Evolutionary conservation across 2,329 filamentous ascomycete species (phyloP).

Genomic region (Colletotrichum liaoningense): DNA sequence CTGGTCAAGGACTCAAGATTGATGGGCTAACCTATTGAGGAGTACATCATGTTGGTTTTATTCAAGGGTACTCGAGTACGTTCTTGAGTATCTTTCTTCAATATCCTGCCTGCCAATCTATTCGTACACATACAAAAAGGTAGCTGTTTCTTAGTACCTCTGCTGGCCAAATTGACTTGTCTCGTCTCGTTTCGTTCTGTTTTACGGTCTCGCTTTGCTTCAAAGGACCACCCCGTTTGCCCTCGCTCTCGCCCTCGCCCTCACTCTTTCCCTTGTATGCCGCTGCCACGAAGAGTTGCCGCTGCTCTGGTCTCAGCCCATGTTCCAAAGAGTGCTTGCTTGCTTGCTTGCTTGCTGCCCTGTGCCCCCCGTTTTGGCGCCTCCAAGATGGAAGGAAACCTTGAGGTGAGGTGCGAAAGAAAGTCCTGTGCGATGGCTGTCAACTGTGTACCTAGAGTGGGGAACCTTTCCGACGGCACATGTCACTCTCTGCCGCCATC

Average conservation of each 20-base stretch:
- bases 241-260: no score
- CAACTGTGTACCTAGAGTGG: background rate
- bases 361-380: background rate
- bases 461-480: constrained; percentile 7
- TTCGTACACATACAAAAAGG: background rate
- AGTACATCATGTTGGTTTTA: no score
- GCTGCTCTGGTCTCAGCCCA: background rate
- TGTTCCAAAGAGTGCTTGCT: background rate
- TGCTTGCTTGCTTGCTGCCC: constrained; percentile 8
- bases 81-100: no score
- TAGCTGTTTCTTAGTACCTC: background rate
- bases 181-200: background rate
- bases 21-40: background rate
- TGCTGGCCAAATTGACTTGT: background rate
- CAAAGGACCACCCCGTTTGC: background rate
- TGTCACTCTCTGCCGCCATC: background rate
- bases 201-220: background rate
- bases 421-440: background rate
- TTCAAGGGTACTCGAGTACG: no score
- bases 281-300: background rate
- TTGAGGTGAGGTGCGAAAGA: background rate
- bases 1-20: background rate
- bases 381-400: background rate
- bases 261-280: background rate
- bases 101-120: background rate